Base-by-base conservation (phyloP, 495 filamentous ascomycete genomes). In the Lasiosphaeria ovina region DNA sequence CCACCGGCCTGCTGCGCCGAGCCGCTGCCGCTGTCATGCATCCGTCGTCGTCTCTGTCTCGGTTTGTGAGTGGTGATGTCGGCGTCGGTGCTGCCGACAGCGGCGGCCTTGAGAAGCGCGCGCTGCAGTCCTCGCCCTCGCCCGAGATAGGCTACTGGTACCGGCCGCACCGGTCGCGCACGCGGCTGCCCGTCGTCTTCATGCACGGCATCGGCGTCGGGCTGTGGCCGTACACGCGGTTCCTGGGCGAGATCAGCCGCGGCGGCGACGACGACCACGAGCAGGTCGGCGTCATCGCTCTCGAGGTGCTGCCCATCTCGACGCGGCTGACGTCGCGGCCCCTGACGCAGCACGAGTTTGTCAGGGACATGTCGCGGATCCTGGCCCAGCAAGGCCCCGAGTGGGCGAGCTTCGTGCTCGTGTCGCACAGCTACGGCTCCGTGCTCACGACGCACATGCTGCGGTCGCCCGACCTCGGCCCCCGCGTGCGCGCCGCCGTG, bases 141-240 rank as follows among this genome's bases (percentile, higher is more conserved):
- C n/a, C 57, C 32, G 68, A 74, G n/a, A 63, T 85, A 0, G 76
- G 78, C 36, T 90, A 90, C 73, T 88, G 85, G 86, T 72, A 85
- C 66, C 80, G 84, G 16, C 82, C 84, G 2, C 87, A 89, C 63
- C 82, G 74, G 9, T 83, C 85, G 1, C 70, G 70, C 6, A 73
- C 75, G 6, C 77, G 77, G 34, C 67, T 81, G 2, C 87, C 87
- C 0, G 64, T 89, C 48, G 67, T 90, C 4, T 88, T 89, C 69
- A 76, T 89, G 17, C 87, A 90, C 66, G 87, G 87, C n/a, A 88
- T 90, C 53, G 85, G 86, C 33, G 83, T 89, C 55, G 87, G 87
- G 0, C 77, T 89, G 12, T 85, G 81, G 66, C 77, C 86, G 3
- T 90, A 90, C 58, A 74, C 75, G 12, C 68, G 69, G 35, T 86